Evolutionary conservation across 2,329 filamentous ascomycete genomes (phyloP), one percentile per base, ranked within the genome.

Genomic region (Penicillium sp.): DNA sequence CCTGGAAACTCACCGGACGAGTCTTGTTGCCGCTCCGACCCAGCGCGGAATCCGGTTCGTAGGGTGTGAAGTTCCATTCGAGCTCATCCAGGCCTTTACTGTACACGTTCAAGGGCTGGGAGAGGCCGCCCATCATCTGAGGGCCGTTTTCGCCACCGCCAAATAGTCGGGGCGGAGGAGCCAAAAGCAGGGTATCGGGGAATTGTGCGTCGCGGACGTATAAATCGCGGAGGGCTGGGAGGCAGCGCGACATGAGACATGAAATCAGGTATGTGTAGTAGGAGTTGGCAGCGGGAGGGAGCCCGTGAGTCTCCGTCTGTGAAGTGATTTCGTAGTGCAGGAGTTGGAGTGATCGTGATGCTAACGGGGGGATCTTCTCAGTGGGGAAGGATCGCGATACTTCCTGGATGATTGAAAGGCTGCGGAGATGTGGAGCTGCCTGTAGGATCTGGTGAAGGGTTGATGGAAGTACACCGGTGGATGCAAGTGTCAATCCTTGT

Each of bases 121-220:
- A 77, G 61, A 88, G 78, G 9, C 72, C 62, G 7, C 60, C 59
- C 6, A 61, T 58, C 19, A 62, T 58, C 35, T 67, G 69, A 1
- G 71, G 66, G 0, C 68, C 67, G 7, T 52, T 58, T 16, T 69
- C 69, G n/a, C 67, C 70, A 11, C 70, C 70, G 0, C 79, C 80
- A 59, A 84, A 85, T 1, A 81, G 74, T 7, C 81, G 78, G 1
- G 79, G 80, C 2, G 90, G 88, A 1, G 89, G 89, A 1, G 87
- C 84, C 7, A 93, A 81, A 14, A 92, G 82, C 6, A 97, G 84
- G 11, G 88, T 83, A 64, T 96, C 91, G 2, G 92, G 88, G 71
- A 98, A 96, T 50, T 85, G 82, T 26, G 89, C 85, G 67, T 97
- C 92, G 50, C 91, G 89, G 19, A 97, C 93, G 71, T 96, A 97